These are phyloP conservation scores for Cryptosporidium bovis DNA, from an alignment of 169 alveolate genomes.

Conservation along the genomic window DNA sequence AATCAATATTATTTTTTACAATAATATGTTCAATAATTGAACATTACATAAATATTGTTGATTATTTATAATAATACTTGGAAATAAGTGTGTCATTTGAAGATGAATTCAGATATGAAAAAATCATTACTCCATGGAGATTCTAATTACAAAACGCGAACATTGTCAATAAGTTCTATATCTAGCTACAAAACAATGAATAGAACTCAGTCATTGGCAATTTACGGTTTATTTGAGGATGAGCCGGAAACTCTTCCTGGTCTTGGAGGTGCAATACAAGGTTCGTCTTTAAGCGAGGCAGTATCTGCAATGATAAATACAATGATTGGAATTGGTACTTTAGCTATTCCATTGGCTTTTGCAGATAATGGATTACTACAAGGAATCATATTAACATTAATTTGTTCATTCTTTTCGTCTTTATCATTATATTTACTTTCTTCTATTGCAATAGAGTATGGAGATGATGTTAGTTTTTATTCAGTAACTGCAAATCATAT, in stretches of 20 bases:
- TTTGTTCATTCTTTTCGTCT: constrained; percentile 62
- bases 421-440: constrained; percentile 61
- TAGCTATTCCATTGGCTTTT: constrained; percentile 71
- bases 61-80: too few relatives aligned
- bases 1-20: too few relatives aligned
- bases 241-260: constrained; percentile 75
- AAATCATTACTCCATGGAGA: constrained; percentile 13
- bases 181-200: constrained; percentile 66
- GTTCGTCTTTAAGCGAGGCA: constrained; percentile 70
- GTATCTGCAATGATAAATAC: constrained; percentile 70
- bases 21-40: too few relatives aligned
- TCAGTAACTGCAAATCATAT: constrained; percentile 50
- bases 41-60: too few relatives aligned
- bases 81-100: not conserved
- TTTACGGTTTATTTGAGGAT: constrained; percentile 66
- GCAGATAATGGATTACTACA: constrained; percentile 72
- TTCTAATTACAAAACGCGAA: not conserved
- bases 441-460: constrained; percentile 56
- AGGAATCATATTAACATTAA: constrained; percentile 35
- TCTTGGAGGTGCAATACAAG: constrained; percentile 73
- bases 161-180: constrained; percentile 21
- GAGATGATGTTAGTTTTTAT: constrained; percentile 75
- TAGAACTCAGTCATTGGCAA: constrained; percentile 68
- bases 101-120: constrained; percentile 19
- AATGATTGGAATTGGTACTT: constrained; percentile 72